phyloP scores from a whole-genome alignment of 148 eudicot genomes.

The Vaccinium myrtillus region DNA sequence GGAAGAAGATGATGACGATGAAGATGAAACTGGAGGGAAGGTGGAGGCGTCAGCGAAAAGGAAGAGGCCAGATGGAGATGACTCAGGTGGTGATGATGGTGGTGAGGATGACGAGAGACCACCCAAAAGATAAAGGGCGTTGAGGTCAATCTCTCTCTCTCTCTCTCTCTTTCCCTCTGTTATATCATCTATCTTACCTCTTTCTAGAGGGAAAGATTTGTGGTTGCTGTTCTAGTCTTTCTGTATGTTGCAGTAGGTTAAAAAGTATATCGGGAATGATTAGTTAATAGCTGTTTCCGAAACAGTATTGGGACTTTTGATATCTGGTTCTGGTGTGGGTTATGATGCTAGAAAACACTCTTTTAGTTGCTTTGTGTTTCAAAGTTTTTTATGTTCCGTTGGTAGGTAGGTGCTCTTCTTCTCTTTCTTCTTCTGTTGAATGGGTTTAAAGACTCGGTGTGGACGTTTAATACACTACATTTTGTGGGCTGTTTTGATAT shows the following conservation, averaged over 20 bases:
- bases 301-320: not conserved
- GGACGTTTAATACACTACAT: not conserved
- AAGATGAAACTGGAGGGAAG: constrained; percentile 44
- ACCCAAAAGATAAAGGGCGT: constrained; percentile 57
- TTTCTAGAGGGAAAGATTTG: constrained; percentile 2
- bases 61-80: constrained; percentile 65
- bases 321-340: not conserved
- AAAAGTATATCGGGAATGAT: constrained; percentile 1
- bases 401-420: not conserved
- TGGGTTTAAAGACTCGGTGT: not conserved
- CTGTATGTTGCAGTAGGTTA: constrained; percentile 10
- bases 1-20: constrained; percentile 26
- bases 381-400: not conserved
- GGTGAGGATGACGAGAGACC: constrained; percentile 81
- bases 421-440: not conserved
- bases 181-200: constrained; percentile 9
- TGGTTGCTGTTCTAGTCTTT: constrained; percentile 13
- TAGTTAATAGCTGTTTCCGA: not conserved
- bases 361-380: not conserved
- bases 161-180: not conserved
- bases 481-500: not conserved
- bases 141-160: constrained; percentile 20
- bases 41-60: constrained; percentile 67
- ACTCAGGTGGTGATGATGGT: constrained; percentile 48
- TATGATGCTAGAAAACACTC: not conserved